Conservation (phyloP, 192 early-diverging fungal species). For the Funneliformis geosporum region DNA sequence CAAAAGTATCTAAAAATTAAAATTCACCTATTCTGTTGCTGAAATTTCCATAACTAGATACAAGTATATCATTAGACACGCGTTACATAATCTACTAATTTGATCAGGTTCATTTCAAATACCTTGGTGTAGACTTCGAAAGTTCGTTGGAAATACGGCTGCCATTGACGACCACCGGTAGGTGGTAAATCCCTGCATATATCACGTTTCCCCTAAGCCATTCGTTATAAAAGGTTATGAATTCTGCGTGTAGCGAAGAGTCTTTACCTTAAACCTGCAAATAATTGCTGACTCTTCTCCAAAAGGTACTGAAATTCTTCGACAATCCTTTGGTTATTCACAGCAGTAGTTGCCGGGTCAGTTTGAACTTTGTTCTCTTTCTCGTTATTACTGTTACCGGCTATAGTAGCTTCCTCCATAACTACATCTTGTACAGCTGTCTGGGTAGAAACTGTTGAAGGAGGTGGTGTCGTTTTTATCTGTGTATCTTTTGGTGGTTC, state of each 20-base stretch:
- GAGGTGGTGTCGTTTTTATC: not conserved
- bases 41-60: conserved; percentile 88
- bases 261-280: conserved; percentile 82
- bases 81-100: not conserved
- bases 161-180: conserved; percentile 73
- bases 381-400: not conserved
- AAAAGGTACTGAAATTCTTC: conserved; percentile 93
- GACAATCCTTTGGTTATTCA: conserved; percentile 40
- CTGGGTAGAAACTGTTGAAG: not conserved
- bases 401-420: conserved; percentile 2
- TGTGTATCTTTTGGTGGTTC: not conserved
- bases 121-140: conserved; percentile 96
- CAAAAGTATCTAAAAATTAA: not conserved
- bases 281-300: conserved; percentile 96
- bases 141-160: conserved; percentile 91
- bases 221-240: not conserved
- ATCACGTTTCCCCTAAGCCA: not conserved
- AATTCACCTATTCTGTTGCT: conserved; percentile 80
- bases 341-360: not conserved
- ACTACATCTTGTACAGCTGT: conserved; percentile 10
- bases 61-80: not conserved
- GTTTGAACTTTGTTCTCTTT: conserved; percentile 1
- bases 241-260: not conserved
- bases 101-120: not conserved
- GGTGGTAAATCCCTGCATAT: conserved; percentile 77